Percentiles rank a stretch among this genome's conserved stretches.
Evolutionary conservation across 2,329 filamentous ascomycete genomes (phyloP).

Genomic region (Talaromyces sp.): DNA sequence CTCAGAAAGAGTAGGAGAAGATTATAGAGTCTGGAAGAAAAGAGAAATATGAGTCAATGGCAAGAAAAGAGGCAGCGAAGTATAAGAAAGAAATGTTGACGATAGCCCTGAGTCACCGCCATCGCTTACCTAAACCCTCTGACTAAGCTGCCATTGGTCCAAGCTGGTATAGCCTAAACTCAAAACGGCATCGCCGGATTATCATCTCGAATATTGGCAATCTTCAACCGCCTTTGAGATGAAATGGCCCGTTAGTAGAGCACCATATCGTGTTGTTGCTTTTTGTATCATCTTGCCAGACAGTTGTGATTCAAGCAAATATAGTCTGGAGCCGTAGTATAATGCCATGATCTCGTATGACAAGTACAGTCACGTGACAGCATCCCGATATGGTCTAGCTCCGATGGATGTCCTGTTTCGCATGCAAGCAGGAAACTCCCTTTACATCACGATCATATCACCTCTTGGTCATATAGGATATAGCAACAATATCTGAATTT

Average conservation of each 20-base stretch:
- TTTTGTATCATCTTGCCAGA: too few species aligned
- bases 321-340: background rate
- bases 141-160: constrained; percentile 4
- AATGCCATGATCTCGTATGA: too few species aligned
- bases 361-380: background rate
- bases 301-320: background rate
- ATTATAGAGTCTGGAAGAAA: too few species aligned
- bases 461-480: background rate
- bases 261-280: background rate
- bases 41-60: constrained; percentile 9
- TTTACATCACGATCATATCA: background rate
- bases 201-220: background rate
- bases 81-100: constrained; percentile 1
- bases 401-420: constrained; percentile 2
- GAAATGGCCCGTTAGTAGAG: too few species aligned
- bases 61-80: background rate
- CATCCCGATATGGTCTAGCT: background rate
- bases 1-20: background rate
- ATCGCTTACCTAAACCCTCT: background rate
- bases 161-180: constrained; percentile 2
- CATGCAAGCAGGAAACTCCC: background rate
- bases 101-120: constrained; percentile 8
- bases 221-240: background rate
- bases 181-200: constrained; percentile 16
- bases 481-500: background rate